These are phyloP conservation scores for Fusarium tricinctum DNA, from an alignment of 2,329 filamentous ascomycete species.

Conservation along the genomic window DNA sequence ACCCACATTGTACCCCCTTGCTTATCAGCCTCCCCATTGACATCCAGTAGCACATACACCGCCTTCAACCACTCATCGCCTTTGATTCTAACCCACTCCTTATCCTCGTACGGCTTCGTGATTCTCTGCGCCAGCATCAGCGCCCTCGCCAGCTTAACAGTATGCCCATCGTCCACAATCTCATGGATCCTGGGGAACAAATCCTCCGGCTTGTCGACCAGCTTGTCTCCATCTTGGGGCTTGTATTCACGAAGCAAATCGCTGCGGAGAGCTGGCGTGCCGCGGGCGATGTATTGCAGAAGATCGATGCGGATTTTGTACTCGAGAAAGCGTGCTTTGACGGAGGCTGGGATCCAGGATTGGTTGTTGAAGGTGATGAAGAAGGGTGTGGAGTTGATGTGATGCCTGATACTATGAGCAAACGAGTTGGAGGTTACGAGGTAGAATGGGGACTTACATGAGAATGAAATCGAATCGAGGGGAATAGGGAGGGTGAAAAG, in stretches of 20 bases:
- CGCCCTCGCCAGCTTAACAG: conserved; percentile 80
- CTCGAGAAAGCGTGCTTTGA: conserved; percentile 80
- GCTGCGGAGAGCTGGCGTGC: conserved; percentile 70
- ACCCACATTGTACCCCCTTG: conserved; percentile 65
- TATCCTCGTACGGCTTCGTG: conserved; percentile 61
- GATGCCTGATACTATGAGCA: conserved; percentile 70
- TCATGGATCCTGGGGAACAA: conserved; percentile 63
- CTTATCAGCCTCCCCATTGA: conserved; percentile 65
- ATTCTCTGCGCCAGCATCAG: conserved; percentile 73
- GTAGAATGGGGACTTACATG: conserved; percentile 58
- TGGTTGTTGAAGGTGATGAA: conserved; percentile 77
- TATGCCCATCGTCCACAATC: conserved; percentile 83
- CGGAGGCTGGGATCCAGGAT: conserved; percentile 70
- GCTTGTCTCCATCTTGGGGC: conserved; percentile 63
- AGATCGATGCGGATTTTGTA: conserved; percentile 86
- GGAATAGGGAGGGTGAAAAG: conserved; percentile 73
- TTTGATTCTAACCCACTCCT: conserved; percentile 66
- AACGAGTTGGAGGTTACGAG: no score
- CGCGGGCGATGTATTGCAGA: conserved; percentile 78
- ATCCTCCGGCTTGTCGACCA: conserved; percentile 61
- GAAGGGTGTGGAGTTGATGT: conserved; percentile 78
- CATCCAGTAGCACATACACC: conserved; percentile 73
- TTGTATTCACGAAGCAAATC: conserved; percentile 73
- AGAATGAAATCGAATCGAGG: conserved; percentile 87
- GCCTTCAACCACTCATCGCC: conserved; percentile 72